Evolutionary conservation across 192 early-diverging fungal genomes (phyloP).

Genomic region (Coemansia sp.): DNA sequence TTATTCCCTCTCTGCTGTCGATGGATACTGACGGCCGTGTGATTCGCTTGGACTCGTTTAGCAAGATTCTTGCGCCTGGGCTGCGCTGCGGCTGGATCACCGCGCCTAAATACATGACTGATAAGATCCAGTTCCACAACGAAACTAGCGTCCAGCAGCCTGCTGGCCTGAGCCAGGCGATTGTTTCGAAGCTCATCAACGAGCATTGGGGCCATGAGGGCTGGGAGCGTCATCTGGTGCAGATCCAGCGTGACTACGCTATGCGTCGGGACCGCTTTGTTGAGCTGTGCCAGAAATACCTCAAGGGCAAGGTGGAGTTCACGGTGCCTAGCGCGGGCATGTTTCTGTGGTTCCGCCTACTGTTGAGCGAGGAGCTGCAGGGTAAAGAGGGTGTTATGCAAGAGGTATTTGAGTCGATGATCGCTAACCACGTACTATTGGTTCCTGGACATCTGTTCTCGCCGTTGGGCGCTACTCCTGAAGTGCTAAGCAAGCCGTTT

Average conservation of each 20-base stretch:
- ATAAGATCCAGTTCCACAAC: slow-evolving; percentile 82
- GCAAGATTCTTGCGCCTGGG: slow-evolving; percentile 90
- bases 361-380: slow-evolving; percentile 46
- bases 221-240: slow-evolving; percentile 72
- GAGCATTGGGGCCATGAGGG: slow-evolving; percentile 81
- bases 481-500: slow-evolving; percentile 58
- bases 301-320: slow-evolving; percentile 67
- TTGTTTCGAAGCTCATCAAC: slow-evolving; percentile 72
- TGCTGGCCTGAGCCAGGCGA: slow-evolving; percentile 78
- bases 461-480: slow-evolving; percentile 52
- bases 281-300: slow-evolving; percentile 61
- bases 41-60: slow-evolving; percentile 90
- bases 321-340: slow-evolving; percentile 74
- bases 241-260: slow-evolving; percentile 76
- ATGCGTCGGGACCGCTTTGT: slow-evolving; percentile 73
- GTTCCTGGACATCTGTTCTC: slow-evolving; percentile 72
- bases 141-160: slow-evolving; percentile 85
- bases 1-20: slow-evolving; percentile 81
- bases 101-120: slow-evolving; percentile 68
- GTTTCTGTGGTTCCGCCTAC: slow-evolving; percentile 87
- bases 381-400: slow-evolving; percentile 60
- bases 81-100: slow-evolving; percentile 84
- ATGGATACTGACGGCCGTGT: slow-evolving; percentile 89
- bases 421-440: slow-evolving; percentile 72
- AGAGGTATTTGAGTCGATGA: slow-evolving; percentile 63